phyloP scores from a whole-genome alignment of 1,284 basidiomycete genomes.

The Microbotryum intermedium region DNA sequence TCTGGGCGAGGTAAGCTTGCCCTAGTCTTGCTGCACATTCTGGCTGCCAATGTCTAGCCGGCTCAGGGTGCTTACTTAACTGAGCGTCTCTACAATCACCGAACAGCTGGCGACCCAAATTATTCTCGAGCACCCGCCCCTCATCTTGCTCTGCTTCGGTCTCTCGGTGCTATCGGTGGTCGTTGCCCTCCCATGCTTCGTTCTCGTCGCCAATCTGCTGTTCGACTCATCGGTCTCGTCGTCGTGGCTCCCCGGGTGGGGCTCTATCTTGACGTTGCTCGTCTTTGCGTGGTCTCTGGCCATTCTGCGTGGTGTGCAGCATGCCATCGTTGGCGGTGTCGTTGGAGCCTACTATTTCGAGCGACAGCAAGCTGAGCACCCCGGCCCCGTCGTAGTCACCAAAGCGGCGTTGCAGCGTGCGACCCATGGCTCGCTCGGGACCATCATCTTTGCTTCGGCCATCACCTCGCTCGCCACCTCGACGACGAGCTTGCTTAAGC shows the following conservation, averaged over 20 bases:
- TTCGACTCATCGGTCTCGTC: slow-evolving; percentile 57
- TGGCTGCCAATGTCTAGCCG: neutral
- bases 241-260: slow-evolving; percentile 34
- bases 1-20: slow-evolving; percentile 53
- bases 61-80: neutral
- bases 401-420: slow-evolving; percentile 49
- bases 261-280: slow-evolving; percentile 38
- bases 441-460: slow-evolving; percentile 43
- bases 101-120: slow-evolving; percentile 59
- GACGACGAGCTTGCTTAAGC: neutral
- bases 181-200: slow-evolving; percentile 72
- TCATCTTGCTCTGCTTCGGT: slow-evolving; percentile 68
- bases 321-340: slow-evolving; percentile 63
- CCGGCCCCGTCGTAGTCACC: neutral
- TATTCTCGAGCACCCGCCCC: slow-evolving; percentile 66
- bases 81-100: neutral
- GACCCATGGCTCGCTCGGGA: slow-evolving; percentile 69
- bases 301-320: slow-evolving; percentile 67
- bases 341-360: slow-evolving; percentile 90
- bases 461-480: slow-evolving; percentile 20
- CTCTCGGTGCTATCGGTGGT: slow-evolving; percentile 65
- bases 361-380: slow-evolving; percentile 47
- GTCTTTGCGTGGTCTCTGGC: slow-evolving; percentile 90
- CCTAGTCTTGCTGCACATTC: no score
- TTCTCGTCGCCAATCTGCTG: slow-evolving; percentile 69